Evolutionary conservation across 805 yeast species (phyloP).

Genomic region (Yamadazyma kitorensis): DNA sequence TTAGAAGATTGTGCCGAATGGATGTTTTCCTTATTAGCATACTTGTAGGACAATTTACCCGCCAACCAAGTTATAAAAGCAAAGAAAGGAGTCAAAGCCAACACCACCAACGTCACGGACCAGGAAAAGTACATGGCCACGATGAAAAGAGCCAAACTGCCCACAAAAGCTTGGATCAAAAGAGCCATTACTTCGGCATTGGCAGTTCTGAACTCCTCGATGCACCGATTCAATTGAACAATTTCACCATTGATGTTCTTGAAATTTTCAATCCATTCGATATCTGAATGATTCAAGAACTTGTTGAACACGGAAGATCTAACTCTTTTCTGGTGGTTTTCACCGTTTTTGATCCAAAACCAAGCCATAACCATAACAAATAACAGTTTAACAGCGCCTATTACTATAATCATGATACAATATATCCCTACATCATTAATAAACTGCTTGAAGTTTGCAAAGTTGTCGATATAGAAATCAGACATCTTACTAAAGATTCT

Average conservation of each 20-base stretch:
- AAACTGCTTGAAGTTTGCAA: conserved; percentile 22
- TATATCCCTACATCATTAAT: conserved; percentile 22
- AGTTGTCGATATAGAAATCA: conserved; percentile 26
- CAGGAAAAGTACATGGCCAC: conserved; percentile 78
- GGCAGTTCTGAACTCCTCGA: conserved; percentile 70
- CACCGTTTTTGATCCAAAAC: conserved; percentile 71
- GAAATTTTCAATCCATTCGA: conserved; percentile 61
- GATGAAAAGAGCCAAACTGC: conserved; percentile 52
- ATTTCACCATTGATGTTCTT: conserved; percentile 59
- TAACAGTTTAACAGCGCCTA: conserved; percentile 30
- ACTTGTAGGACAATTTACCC: conserved; percentile 49
- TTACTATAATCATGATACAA: conserved; percentile 30
- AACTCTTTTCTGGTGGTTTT: conserved; percentile 58
- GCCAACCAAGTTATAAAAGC: conserved; percentile 45
- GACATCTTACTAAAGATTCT: conserved; percentile 47
- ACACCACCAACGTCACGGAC: conserved; percentile 76
- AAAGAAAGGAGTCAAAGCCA: conserved; percentile 73
- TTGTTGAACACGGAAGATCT: conserved; percentile 44
- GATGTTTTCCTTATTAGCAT: conserved; percentile 55
- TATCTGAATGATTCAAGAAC: conserved; percentile 43
- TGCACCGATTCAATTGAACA: conserved; percentile 64
- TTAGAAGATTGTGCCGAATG: conserved; percentile 56
- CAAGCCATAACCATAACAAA: conserved; percentile 53
- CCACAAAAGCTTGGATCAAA: conserved; percentile 49
- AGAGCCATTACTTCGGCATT: conserved; percentile 65